A percentile compares a stretch with the other conserved stretches of the same genome.
phyloP scores from a whole-genome alignment of 768 basidiomycete species.

The Pholiota conissans region DNA sequence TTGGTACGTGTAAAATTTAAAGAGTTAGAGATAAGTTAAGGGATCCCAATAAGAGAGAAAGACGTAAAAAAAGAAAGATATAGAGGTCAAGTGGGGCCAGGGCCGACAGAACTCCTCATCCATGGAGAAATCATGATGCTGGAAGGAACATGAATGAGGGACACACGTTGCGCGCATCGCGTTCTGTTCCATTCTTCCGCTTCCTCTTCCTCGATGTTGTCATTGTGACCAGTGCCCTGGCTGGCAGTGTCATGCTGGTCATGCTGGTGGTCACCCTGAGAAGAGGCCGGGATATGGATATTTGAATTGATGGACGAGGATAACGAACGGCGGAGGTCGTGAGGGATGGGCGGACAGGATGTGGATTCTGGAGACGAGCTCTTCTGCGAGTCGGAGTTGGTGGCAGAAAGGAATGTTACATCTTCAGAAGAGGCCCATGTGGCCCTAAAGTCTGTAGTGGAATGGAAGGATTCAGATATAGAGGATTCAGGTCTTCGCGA shows the following conservation, averaged over 20 bases:
- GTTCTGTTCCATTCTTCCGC: constrained; percentile 92
- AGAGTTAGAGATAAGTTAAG: constrained; percentile 24
- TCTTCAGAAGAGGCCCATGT: constrained; percentile 50
- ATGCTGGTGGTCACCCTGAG: not conserved
- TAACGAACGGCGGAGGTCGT: constrained; percentile 9
- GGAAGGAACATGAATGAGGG: constrained; percentile 73
- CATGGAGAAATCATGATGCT: constrained; percentile 36
- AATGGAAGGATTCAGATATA: constrained; percentile 62
- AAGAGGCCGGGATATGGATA: not conserved
- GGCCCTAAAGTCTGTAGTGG: constrained; percentile 58
- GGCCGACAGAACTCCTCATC: constrained; percentile 19
- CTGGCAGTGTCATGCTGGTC: not conserved
- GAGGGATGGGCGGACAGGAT: constrained; percentile 25
- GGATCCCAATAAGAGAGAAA: not conserved
- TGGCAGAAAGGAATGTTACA: constrained; percentile 30
- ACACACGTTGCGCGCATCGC: constrained; percentile 82
- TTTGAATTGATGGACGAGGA: constrained; percentile 19
- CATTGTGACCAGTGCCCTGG: not conserved
- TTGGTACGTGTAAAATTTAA: constrained; percentile 5
- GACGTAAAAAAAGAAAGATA: not conserved
- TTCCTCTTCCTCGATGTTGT: constrained; percentile 49
- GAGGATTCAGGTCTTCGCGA: constrained; percentile 45
- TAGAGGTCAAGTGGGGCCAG: not conserved
- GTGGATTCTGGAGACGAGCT: constrained; percentile 26
- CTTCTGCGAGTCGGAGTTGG: constrained; percentile 33